Evolutionary conservation across 1,139 yeast genomes (phyloP), one percentile per base, ranked within the genome.

Genomic region (Suhomyces anneliseae): DNA sequence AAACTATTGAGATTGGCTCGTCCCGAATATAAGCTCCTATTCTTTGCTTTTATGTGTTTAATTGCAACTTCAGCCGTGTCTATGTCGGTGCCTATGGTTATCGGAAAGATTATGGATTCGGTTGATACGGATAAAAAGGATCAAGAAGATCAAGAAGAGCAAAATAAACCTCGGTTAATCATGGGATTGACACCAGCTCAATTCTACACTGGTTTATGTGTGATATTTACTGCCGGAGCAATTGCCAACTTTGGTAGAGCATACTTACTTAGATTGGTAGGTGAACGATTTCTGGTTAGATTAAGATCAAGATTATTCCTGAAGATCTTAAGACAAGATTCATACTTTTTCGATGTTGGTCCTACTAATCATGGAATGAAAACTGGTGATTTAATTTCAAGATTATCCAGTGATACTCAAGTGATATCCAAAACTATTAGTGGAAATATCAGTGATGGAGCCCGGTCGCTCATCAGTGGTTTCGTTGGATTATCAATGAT

Each of bases 361-460:
- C 79, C 79, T 8, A 58, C 61, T 24, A 63, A 64, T 38, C 50
- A 50, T 0, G 79, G 79, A 7, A 74, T 75, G 78, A 85, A 93
- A 60, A 95, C 92, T 1, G 99, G 98, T 38, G 99, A 93, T 63
- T 74, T 93, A 61, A 90, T 93, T 42, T 89, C 97, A 6, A 74
- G 98, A 51, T 71, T 93, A 36, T 84, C 96, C 26, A 83, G 89
- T 38, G 99, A 93, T 64, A 92, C 97, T 1, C 92, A 87, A 60
- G 86, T 93, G 39, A 96, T 93, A 12, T 83, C 96, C 8, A 80
- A 88, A 54, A 84, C 96, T 1, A 79, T 93, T 54, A 90, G 97
- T 38, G 95, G 89, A 51, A 90, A 90, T 62, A 80, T 93, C 37
- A 87, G 96, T 40, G 98, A 93, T 64, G 99, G 98, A 27, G 81